phyloP scores from a whole-genome alignment of 2,329 filamentous ascomycete species.

The Exserohilum rostratum region DNA sequence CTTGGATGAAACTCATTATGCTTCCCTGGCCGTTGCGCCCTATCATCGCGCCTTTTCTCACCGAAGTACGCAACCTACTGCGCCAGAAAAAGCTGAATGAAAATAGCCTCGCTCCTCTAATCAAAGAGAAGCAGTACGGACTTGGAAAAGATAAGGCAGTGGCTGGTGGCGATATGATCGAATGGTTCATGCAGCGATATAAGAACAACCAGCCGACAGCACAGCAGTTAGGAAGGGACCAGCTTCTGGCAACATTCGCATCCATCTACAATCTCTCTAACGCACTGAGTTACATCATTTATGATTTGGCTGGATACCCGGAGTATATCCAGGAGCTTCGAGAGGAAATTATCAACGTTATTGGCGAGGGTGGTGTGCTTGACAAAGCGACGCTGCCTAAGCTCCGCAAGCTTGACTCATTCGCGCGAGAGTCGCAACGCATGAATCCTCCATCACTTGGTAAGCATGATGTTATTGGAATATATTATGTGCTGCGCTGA shows the following conservation, averaged over 20 bases:
- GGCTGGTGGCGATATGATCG: too few relatives aligned
- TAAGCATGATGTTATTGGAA: background rate
- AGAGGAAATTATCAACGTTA: background rate
- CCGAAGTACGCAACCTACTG: too few relatives aligned
- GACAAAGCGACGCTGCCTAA: background rate
- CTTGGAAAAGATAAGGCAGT: too few relatives aligned
- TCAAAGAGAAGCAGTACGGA: too few relatives aligned
- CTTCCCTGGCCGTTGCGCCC: too few relatives aligned
- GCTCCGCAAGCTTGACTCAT: background rate
- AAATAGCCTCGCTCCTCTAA: too few relatives aligned
- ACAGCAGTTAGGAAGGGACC: too few relatives aligned
- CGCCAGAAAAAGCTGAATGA: too few relatives aligned
- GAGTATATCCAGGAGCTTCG: background rate
- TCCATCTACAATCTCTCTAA: background rate
- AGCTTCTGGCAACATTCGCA: background rate
- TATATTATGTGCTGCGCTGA: background rate
- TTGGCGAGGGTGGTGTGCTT: background rate
- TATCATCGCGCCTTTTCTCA: too few relatives aligned
- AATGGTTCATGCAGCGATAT: too few relatives aligned
- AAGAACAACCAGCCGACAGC: too few relatives aligned
- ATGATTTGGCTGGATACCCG: background rate
- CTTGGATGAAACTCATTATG: too few relatives aligned
- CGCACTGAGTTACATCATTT: background rate
- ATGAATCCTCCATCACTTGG: background rate
- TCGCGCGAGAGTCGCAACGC: background rate